Evolutionary conservation across 768 basidiomycete species (phyloP).

Genomic region (Suillus subluteus): DNA sequence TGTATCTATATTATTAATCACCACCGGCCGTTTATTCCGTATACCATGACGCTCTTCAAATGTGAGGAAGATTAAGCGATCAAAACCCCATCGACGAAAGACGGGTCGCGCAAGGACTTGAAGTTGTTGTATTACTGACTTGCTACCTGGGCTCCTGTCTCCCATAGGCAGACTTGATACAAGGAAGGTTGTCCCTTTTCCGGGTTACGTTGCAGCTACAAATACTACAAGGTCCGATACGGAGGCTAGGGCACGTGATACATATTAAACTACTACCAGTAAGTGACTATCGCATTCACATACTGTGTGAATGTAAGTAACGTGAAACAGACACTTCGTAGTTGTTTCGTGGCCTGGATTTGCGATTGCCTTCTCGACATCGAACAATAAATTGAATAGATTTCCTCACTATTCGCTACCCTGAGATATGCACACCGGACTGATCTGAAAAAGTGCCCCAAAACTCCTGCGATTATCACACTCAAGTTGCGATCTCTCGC

Average conservation of each 20-base stretch:
- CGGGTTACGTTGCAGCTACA: not conserved
- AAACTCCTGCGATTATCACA: not conserved
- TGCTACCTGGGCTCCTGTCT: not conserved
- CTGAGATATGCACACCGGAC: not conserved
- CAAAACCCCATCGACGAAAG: not conserved
- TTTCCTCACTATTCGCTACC: not conserved
- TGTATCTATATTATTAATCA: constrained; percentile 1
- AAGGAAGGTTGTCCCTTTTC: not conserved
- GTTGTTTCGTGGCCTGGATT: not conserved
- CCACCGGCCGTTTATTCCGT: not conserved
- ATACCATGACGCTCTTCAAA: not conserved
- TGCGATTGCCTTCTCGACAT: not conserved
- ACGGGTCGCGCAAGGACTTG: not conserved
- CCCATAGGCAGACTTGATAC: not conserved
- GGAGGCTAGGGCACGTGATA: not conserved
- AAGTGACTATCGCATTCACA: not conserved
- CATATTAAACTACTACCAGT: not conserved
- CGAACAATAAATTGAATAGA: not conserved
- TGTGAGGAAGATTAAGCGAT: not conserved
- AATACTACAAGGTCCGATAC: not conserved
- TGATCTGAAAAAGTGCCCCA: not conserved
- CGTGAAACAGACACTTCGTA: not conserved
- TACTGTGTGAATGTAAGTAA: not conserved
- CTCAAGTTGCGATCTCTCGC: not conserved
- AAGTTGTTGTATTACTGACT: not conserved